Evolutionary conservation across 805 yeast genomes (phyloP), one percentile per base, ranked within the genome.

Genomic region (Vanderwaltozyma verrucispora): DNA sequence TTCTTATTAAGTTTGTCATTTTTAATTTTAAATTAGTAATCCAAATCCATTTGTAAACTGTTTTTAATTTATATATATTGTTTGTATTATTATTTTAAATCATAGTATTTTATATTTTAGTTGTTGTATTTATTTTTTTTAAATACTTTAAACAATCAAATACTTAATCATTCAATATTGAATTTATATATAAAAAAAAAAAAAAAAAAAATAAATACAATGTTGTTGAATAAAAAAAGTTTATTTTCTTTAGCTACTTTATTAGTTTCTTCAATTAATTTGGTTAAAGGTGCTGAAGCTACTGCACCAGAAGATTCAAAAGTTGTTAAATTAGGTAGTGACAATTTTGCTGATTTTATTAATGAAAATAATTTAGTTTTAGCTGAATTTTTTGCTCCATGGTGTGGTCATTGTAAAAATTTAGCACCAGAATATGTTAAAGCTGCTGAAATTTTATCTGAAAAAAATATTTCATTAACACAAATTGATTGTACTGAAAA

Each of bases 361-460:
- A 62, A 65, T 34, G 75, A 71, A 39, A 81, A 88, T 66, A 82
- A 86, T 26, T 69, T 88, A 48, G 94, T 85, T 17, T 65, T 85
- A 44, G 81, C 89, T 16, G 94, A 85, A 63, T 85, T 85, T 64
- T 85, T 80, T 60, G 95, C 95, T 14, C 94, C 96, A 59, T 89
- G 97, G 96, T 88, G 96, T 71, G 96, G 96, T 14, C 92, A 88
- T 67, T 88, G 96, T 72, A 86, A 88, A 69, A 73, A 72, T 35
- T 65, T 85, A 47, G 95, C 86, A 11, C 95, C 95, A 26, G 80
- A 85, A 60, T 83, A 71, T 49, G 67, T 76, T 37, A 62, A 72
- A 49, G 95, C 95, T 36, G 95, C 95, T 35, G 76, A 78, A 48
- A 49, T 54, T 15, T 68, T 83, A 55, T 69, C 68, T 33, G 73